Evolutionary conservation across 495 filamentous ascomycete species (phyloP).

Genomic region (Chaetomium fimeti): DNA sequence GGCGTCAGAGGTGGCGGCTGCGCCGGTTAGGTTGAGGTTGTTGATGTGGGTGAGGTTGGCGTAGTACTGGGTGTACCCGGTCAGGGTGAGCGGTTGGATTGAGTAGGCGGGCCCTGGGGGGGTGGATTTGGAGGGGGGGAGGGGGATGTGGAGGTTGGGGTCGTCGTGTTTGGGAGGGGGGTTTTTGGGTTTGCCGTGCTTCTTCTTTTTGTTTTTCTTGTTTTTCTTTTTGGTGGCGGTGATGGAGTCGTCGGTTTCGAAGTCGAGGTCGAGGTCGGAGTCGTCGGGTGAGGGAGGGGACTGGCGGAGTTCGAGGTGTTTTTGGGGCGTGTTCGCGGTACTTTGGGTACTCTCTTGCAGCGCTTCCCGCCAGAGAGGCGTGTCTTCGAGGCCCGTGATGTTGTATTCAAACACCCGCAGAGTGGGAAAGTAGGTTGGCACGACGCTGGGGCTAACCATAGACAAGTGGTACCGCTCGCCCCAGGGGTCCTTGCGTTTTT

Average conservation of each 20-base stretch:
- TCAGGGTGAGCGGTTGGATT: slow-evolving; percentile 71
- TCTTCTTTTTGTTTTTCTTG: slow-evolving; percentile 50
- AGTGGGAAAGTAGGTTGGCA: slow-evolving; percentile 91
- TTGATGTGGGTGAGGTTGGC: slow-evolving; percentile 91
- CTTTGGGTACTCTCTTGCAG: too few relatives aligned
- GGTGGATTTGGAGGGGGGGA: slow-evolving; percentile 66
- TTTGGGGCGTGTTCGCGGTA: not conserved
- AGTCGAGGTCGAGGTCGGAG: slow-evolving; percentile 3
- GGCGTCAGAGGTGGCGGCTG: not conserved
- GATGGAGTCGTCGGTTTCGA: slow-evolving; percentile 8
- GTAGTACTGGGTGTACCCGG: slow-evolving; percentile 84
- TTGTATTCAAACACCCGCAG: slow-evolving; percentile 91
- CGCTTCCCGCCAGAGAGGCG: slow-evolving; percentile 41
- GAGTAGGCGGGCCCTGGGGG: slow-evolving; percentile 91
- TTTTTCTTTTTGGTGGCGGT: slow-evolving; percentile 43
- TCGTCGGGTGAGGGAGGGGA: not conserved
- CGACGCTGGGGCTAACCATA: slow-evolving; percentile 77
- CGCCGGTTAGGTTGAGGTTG: slow-evolving; percentile 42
- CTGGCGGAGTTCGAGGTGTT: slow-evolving; percentile 13
- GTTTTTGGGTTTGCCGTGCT: slow-evolving; percentile 39
- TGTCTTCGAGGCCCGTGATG: slow-evolving; percentile 69
- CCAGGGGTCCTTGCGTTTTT: slow-evolving; percentile 54
- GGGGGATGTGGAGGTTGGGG: slow-evolving; percentile 64
- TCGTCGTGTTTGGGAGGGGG: slow-evolving; percentile 43
- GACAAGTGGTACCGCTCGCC: slow-evolving; percentile 82